Base-by-base conservation (phyloP, 1,284 basidiomycete genomes). In the Pseudozyma flocculosa region DNA sequence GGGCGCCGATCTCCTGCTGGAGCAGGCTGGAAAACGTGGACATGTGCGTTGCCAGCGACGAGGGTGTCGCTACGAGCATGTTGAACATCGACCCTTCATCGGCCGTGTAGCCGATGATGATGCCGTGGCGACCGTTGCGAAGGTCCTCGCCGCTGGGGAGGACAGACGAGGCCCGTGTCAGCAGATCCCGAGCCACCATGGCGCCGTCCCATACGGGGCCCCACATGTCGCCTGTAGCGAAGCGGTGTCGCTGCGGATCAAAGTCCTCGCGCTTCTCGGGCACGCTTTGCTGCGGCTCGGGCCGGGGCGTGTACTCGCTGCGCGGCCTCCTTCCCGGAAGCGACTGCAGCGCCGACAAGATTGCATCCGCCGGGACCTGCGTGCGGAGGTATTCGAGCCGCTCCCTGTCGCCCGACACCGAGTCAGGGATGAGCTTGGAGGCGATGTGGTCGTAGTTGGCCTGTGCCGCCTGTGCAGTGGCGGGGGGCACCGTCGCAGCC, bases 81-180 rank as follows among this genome's bases (percentile, higher is more conserved):
- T 68, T 70, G 54, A 70, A 70, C 50, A 70, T 61, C 29, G 65
- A 59, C 3, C 68, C 68, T 36, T 70, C 68, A 37, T 70, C 68
- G 8, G 56, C 68, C 17, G 45, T 49, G 45, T 65, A 41, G 3
- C 68, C 68, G 8, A 68, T 29, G 17, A 68, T 38, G 5, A 67
- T 38, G 10, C 68, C 68, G 24, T 37, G 36, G 15, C 46, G 34
- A 17, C 56, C 68, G 21, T 69, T 69, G 9, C 45, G 46, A 7
- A 69, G 47, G n/a, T n/a, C n/a, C n/a, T n/a, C n/a, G n/a, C n/a
- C n/a, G n/a, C n/a, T n/a, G n/a, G n/a, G n/a, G n/a, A n/a, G n/a
- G n/a, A n/a, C n/a, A n/a, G n/a, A n/a, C n/a, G n/a, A n/a, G n/a
- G n/a, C n/a, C n/a, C n/a, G n/a, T n/a, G n/a, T n/a, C n/a, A 64